Conservation (phyloP, 2,329 filamentous ascomycete species). For the Torrubiella hemipterigena region DNA sequence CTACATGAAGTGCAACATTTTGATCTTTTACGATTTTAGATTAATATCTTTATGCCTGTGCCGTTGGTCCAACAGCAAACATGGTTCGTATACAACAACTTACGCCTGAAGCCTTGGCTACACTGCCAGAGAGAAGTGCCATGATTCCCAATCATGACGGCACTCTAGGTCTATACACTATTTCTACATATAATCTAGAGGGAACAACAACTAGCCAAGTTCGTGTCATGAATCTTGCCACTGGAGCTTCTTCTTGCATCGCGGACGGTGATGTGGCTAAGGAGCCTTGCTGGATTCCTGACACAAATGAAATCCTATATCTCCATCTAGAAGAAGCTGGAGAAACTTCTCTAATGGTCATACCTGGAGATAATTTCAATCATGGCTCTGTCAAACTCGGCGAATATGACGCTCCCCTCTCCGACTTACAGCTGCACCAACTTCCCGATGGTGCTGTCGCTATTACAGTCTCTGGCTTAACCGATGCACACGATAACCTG, state of each 20-base stretch:
- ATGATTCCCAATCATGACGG: slow-evolving; percentile 27
- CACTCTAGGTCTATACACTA: slow-evolving; percentile 26
- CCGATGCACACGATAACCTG: slow-evolving; percentile 17
- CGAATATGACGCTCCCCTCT: slow-evolving; percentile 19
- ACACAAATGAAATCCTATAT: slow-evolving; percentile 18
- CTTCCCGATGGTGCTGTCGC: slow-evolving; percentile 21
- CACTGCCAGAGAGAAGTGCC: slow-evolving; percentile 15
- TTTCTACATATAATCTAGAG: slow-evolving; percentile 23
- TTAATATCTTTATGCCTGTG: background rate
- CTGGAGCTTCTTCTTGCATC: slow-evolving; percentile 14
- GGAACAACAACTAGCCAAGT: slow-evolving; percentile 17
- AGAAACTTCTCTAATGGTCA: slow-evolving; percentile 18
- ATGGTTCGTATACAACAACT: slow-evolving; percentile 14
- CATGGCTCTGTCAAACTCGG: slow-evolving; percentile 14
- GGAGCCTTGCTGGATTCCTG: slow-evolving; percentile 24
- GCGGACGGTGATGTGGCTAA: slow-evolving; percentile 15
- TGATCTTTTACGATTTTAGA: background rate
- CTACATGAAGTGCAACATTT: too few relatives aligned
- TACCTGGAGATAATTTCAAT: slow-evolving; percentile 10
- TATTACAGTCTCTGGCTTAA: slow-evolving; percentile 21
- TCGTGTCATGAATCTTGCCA: slow-evolving; percentile 19
- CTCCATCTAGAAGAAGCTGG: slow-evolving; percentile 17
- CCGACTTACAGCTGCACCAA: slow-evolving; percentile 18
- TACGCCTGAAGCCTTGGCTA: slow-evolving; percentile 20
- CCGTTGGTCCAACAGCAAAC: background rate